Conservation (phyloP, 176 grass and related monocot genomes). For the Bonia amplexicaulis region DNA sequence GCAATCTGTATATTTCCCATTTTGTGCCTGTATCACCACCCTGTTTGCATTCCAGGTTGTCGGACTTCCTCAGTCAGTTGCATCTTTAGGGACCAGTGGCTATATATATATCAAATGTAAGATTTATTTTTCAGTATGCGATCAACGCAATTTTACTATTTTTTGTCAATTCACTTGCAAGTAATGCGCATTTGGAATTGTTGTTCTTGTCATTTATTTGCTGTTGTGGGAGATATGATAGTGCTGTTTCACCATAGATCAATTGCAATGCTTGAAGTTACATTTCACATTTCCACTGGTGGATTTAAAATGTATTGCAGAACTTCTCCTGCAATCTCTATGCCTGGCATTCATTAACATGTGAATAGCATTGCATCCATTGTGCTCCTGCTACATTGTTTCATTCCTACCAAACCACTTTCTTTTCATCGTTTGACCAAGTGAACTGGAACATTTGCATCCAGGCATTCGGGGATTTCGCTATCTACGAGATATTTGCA, state of each 20-base stretch:
- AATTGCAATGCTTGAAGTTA: not conserved
- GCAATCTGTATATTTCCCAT: not conserved
- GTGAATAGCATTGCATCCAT: not conserved
- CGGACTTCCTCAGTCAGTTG: constrained; percentile 65
- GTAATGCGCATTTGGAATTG: not conserved
- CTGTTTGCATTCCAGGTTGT: constrained; percentile 51
- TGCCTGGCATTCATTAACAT: not conserved
- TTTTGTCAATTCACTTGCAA: not conserved
- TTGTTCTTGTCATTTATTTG: not conserved
- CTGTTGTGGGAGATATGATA: not conserved
- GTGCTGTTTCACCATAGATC: not conserved
- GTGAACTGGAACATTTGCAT: constrained; percentile 21
- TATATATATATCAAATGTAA: constrained; percentile 42
- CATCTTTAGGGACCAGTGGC: constrained; percentile 45
- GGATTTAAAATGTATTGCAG: not conserved
- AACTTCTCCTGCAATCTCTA: not conserved
- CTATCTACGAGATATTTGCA: constrained; percentile 25
- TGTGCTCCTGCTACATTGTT: not conserved
- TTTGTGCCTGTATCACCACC: not conserved
- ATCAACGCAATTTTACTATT: not conserved
- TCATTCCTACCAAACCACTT: constrained; percentile 9
- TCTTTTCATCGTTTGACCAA: constrained; percentile 2
- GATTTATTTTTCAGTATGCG: not conserved
- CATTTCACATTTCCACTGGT: not conserved
- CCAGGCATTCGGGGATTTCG: constrained; percentile 32